Evolutionary conservation across 306 rosid species (phyloP).

Genomic region (Trifolium subterraneum): DNA sequence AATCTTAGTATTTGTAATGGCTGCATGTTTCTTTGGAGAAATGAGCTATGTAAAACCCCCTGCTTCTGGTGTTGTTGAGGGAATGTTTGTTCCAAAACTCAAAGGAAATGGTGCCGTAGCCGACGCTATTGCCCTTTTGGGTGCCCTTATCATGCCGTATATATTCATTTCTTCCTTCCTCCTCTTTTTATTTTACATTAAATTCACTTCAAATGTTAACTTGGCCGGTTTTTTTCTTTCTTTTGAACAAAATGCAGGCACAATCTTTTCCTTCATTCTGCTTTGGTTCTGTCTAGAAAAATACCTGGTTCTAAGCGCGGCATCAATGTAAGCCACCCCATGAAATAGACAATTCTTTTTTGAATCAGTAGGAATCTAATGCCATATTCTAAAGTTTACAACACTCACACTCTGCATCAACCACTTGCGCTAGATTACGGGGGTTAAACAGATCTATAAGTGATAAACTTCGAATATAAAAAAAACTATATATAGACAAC

Average conservation of each 20-base stretch:
- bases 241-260: constrained; percentile 59
- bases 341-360: not conserved
- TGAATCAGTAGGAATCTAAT: no score
- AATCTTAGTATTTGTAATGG: constrained; percentile 67
- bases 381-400: no score
- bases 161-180: constrained; percentile 1
- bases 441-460: not conserved
- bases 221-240: not conserved
- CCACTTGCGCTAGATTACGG: no score
- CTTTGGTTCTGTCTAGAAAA: constrained; percentile 86
- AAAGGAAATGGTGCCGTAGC: constrained; percentile 69
- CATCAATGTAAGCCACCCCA: constrained; percentile 64
- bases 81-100: constrained; percentile 78
- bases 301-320: constrained; percentile 70
- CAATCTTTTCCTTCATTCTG: constrained; percentile 94
- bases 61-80: constrained; percentile 43
- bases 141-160: constrained; percentile 96
- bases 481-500: not conserved
- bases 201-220: not conserved
- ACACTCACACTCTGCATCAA: no score
- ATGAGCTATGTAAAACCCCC: constrained; percentile 85
- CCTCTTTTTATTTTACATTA: not conserved
- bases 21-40: constrained; percentile 88
- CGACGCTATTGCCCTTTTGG: constrained; percentile 86
- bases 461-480: not conserved